Base-by-base conservation (phyloP, 2,329 filamentous ascomycete genomes). In the Sarocladium strictum region DNA sequence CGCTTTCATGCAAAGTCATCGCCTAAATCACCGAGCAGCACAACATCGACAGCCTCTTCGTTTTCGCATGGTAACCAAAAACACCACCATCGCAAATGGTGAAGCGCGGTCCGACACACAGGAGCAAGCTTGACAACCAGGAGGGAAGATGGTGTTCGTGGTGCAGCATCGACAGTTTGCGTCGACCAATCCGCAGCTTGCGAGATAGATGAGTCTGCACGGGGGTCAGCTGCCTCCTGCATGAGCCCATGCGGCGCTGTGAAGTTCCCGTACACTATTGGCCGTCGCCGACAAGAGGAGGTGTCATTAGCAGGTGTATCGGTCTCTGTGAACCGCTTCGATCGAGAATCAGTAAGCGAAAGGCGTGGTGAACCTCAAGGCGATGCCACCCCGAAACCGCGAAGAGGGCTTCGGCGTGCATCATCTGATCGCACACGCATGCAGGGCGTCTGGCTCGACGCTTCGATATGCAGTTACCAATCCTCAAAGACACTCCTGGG, bases 141-240 rank as follows among this genome's bases (percentile, higher is more conserved):
- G 23, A 21, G 38, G 19, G 38, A 33, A 17, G 35, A 27, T 53
- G 50, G 50, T 53, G 50, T 53, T 6, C 32, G 40, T 3, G 7
- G 32, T 53, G 50, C 50, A 53, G 50, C 33, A 53, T 53, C 50
- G 50, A 10, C 32, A 17, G 23, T 11, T 41, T 5, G 23, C 50
- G 9, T 35, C 32, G 29, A 19, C 50, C 32, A 53, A 53, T 40
- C 35, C 35, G 32, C 32, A 33, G 37, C 21, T 33, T 53, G 50
- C 50, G 19, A 53, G 50, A 53, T 53, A 27, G 12, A 53, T 51
- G 47, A 51, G 17, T 19, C 47, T 51, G 47, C 47, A 51, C n/a
- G n/a, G 47, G 21, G 5, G 21, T 19, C 47, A 51, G 19, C 47
- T 19, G n/a, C 12, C 47, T 35, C 27, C 7, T 33, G 47, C 47